phyloP scores from a whole-genome alignment of 2,329 filamentous ascomycete genomes.

The Cryphonectria japonica region DNA sequence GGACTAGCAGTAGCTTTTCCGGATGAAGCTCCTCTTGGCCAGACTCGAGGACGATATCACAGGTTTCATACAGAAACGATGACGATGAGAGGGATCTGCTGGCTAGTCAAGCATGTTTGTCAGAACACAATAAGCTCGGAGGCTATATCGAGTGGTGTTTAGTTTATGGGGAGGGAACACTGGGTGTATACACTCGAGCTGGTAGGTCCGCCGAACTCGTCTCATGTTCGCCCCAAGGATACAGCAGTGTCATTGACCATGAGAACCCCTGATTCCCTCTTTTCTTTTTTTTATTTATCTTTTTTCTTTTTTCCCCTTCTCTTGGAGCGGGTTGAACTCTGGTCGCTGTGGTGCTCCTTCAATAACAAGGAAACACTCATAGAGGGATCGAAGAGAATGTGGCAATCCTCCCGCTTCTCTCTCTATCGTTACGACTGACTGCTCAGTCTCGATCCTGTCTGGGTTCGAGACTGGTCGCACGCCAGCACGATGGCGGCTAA shows the following conservation, averaged over 20 bases:
- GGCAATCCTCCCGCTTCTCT: neutral
- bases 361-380: neutral
- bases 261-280: neutral
- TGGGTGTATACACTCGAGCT: slow-evolving; percentile 1
- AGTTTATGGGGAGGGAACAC: neutral
- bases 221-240: slow-evolving; percentile 19
- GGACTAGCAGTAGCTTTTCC: neutral
- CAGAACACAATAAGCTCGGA: neutral
- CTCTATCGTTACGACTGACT: neutral
- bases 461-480: neutral
- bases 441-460: neutral
- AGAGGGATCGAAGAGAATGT: neutral
- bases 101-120: neutral
- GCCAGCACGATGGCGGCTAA: neutral
- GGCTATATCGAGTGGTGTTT: neutral
- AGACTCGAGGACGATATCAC: neutral
- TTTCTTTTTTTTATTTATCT: neutral
- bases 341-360: neutral
- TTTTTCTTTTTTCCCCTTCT: neutral
- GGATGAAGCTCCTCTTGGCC: neutral
- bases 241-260: slow-evolving; percentile 4
- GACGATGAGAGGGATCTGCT: neutral
- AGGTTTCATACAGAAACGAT: neutral
- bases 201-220: slow-evolving; percentile 12
- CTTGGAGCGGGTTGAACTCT: neutral